Base-by-base conservation (phyloP, 192 early-diverging fungal species). In the Umbelopsis sp. region DNA sequence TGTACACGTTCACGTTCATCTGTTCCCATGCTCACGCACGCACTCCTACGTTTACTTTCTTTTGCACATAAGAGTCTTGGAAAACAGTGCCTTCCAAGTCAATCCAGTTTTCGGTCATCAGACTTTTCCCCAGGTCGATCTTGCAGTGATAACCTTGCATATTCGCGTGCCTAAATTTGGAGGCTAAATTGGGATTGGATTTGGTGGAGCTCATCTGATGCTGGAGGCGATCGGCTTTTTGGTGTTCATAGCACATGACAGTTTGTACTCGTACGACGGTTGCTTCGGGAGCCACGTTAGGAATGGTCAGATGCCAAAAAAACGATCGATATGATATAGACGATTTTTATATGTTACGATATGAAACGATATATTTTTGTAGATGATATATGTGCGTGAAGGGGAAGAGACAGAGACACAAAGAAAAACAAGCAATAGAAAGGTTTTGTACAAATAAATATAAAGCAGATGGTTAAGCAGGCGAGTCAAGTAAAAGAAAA, bases 201-300 rank as follows among this genome's bases (percentile, higher is more conserved):
- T 1, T 5, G 38, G 38, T 41, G 38, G 38, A 41, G 38, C 47
- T 49, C 47, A 49, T 49, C 47, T 49, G 47, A 49, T 49, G 8
- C 16, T 49, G 47, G n/a, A 21, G n/a, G 47, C 47, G 47, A 49
- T 49, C 47, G 47, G 47, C 47, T 17, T 21, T 49, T 49, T 49
- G 38, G 47, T 49, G 47, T n/a, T 49, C 47, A 49, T 49, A 21
- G 47, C 47, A 49, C 47, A 49, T 49, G 47, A 49, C 47, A 49
- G 47, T n/a, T 49, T 49, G 47, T 49, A 21, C 47, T 49, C 47
- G 47, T 49, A 49, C 47, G 20, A 49, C 47, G 4, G n/a, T 49
- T 49, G 16, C 20, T 21, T 49, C n/a, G 20, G 47, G 47, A 49
- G 47, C 47, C 47, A 49, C 47, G 47, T 49, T 49, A 17, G 47